Base-by-base conservation (phyloP, 805 yeast genomes). In the Priceomyces haplophilus region DNA sequence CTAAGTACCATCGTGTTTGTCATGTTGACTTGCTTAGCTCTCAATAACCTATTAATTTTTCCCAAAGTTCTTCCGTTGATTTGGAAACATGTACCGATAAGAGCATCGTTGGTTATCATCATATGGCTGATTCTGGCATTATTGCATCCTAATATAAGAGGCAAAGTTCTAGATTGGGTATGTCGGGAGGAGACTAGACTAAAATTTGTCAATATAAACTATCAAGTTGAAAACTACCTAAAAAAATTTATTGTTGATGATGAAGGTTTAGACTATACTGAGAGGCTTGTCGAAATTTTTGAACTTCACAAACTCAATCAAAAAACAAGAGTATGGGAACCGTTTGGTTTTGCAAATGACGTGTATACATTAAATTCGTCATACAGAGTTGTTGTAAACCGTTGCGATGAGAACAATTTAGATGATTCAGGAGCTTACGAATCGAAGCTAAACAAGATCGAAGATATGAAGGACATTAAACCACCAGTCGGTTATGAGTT, bases 181-280 rank as follows among this genome's bases (percentile, higher is more conserved):
- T 73, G 78, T 49, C 78, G 83, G 4, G 91, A 84, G 57, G 87
- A 83, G 3, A 82, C 87, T 1, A 62, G 90, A 38, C 56, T 81
- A 34, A 65, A 66, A 39, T 50, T 77, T 1, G 56, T 81, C 40
- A 70, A 78, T 4, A 49, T 69, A 27, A 69, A 81, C 0, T 78
- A 81, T 52, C 63, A 60, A 24, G 45, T 76, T 15, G 90, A 85
- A 52, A 53, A 55, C 17, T 54, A 58, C 17, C 44, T 67, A 15
- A 41, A 58, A 46, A 45, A 37, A 20, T 43, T 43, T 7, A 38
- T 44, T 7, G 51, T 33, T 13, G 40, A 51, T 11, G 50, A 47
- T 16, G 43, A 46, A n/a, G 38, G 41, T 3, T 43, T 46, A 17
- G 47, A 40, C 20, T 41, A 63, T 24, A 53, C 55, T 3, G 37